Evolutionary conservation across 2,329 filamentous ascomycete genomes (phyloP).

Genomic region (Phialophora chinensis): DNA sequence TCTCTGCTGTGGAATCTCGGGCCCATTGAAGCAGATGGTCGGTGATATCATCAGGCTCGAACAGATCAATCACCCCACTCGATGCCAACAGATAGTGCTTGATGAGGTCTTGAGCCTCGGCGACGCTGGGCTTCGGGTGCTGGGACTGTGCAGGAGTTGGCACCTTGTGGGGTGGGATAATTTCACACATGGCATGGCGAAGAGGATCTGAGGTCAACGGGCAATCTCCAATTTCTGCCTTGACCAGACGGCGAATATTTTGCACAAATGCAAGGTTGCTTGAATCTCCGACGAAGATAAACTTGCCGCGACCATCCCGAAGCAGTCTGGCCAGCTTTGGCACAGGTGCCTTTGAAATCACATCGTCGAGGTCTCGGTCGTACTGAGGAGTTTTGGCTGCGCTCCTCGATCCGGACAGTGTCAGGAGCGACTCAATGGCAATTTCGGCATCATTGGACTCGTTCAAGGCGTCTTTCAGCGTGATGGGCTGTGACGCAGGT

Average conservation of each 20-base stretch:
- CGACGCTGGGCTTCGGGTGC: constrained; percentile 43
- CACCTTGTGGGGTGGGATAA: constrained; percentile 33
- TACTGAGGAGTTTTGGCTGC: constrained; percentile 36
- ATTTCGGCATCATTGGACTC: constrained; percentile 40
- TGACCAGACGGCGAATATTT: constrained; percentile 58
- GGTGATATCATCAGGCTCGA: constrained; percentile 54
- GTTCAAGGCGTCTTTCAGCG: constrained; percentile 32
- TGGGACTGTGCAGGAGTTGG: constrained; percentile 30
- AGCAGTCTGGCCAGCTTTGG: constrained; percentile 55
- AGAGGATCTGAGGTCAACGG: constrained; percentile 50
- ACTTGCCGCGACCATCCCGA: constrained; percentile 59
- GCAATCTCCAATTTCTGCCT: constrained; percentile 52
- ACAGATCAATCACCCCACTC: constrained; percentile 57
- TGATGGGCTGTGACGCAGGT: constrained; percentile 31
- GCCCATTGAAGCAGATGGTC: constrained; percentile 49
- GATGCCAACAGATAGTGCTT: constrained; percentile 54
- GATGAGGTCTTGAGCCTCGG: constrained; percentile 51
- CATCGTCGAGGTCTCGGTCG: constrained; percentile 25
- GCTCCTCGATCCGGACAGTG: constrained; percentile 37
- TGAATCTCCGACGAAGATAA: constrained; percentile 62
- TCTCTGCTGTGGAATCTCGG: constrained; percentile 42
- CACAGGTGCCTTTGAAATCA: constrained; percentile 44
- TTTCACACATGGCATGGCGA: constrained; percentile 51
- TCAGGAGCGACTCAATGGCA: constrained; percentile 40
- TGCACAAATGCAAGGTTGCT: constrained; percentile 60